phyloP scores from a whole-genome alignment of 441 rosid species.

The Adansonia rubrostipa region DNA sequence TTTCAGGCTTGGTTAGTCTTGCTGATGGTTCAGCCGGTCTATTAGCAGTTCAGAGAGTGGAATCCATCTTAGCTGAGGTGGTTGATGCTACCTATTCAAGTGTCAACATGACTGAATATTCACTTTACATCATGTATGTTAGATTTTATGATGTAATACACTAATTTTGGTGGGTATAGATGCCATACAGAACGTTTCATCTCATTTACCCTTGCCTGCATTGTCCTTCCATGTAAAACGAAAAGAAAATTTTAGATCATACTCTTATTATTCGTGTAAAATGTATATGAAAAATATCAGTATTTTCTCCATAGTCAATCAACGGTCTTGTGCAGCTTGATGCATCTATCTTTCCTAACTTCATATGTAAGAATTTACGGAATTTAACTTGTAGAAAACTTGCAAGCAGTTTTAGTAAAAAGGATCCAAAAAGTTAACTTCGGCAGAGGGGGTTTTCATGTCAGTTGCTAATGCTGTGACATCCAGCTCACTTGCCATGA shows the following conservation, averaged over 20 bases:
- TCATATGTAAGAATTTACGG: neutral
- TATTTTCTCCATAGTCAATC: neutral
- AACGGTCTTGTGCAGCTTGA: neutral
- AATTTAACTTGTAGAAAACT: neutral
- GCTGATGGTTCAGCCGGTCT: constrained; percentile 26
- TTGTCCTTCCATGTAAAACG: constrained; percentile 1
- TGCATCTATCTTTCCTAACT: neutral
- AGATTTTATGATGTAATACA: neutral
- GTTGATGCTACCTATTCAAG: neutral
- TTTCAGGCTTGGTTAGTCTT: constrained; percentile 39
- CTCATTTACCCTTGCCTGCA: constrained; percentile 1
- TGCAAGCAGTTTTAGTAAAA: neutral
- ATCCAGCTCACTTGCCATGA: neutral
- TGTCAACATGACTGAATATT: constrained; percentile 17
- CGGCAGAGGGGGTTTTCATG: neutral
- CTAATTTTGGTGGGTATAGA: neutral
- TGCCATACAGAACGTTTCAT: constrained; percentile 7
- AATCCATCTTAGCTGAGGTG: constrained; percentile 5
- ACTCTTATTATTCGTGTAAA: neutral
- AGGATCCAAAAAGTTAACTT: neutral
- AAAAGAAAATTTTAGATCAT: neutral
- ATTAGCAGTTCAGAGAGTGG: constrained; percentile 11
- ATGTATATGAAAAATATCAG: constrained; percentile 10
- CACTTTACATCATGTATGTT: constrained; percentile 6
- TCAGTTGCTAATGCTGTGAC: neutral